Evolutionary conservation across 2,329 filamentous ascomycete species (phyloP), one percentile per base, ranked within the genome.

Genomic region (Fusarium pininemorale): DNA sequence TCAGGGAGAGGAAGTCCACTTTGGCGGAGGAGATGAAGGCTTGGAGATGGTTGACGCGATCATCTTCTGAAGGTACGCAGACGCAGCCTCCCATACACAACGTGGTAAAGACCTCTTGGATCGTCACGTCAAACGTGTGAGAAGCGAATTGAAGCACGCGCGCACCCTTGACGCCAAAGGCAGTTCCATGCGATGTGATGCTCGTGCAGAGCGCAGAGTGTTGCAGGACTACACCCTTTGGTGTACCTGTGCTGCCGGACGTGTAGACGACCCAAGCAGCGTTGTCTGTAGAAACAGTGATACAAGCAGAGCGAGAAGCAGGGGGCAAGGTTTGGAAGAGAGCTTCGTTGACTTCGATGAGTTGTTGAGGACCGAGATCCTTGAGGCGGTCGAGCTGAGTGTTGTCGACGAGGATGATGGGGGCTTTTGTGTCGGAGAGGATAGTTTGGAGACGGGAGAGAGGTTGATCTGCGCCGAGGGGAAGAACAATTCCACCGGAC

Each of bases 231-330:
- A 64, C 62, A 2, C 62, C 62, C 13, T 62, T 64, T 4, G 62
- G 62, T 12, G 44, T 51, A 18, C 62, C 62, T 1, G 62, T 64
- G 16, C 35, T 42, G 0, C 62, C 62, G 7, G 62, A 64, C 3
- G 56, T 65, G 39, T 62, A 65, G 8, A 65, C 38, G 13, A 65
- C 41, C 62, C 62, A 65, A 18, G 62, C 62, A 3, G 62, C 39
- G 5, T 44, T 62, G 11, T 37, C 18, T 13, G 44, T 60, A 5
- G 39, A 35, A 35, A 60, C 35, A 20, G 57, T 53, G 14, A 44
- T 22, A 14, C 55, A 57, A 3, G 55, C 18, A 3, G 30, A 47
- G 4, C 39, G 2, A 7, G 39, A 57, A 3, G 55, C 18, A 0
- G 39, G 1, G 2, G 30, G 39, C 0, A 57, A 18, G 3, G 57